Evolutionary conservation across 306 rosid species (phyloP), one percentile per base, ranked within the genome.

Genomic region (Hippophae gyantsensis): DNA sequence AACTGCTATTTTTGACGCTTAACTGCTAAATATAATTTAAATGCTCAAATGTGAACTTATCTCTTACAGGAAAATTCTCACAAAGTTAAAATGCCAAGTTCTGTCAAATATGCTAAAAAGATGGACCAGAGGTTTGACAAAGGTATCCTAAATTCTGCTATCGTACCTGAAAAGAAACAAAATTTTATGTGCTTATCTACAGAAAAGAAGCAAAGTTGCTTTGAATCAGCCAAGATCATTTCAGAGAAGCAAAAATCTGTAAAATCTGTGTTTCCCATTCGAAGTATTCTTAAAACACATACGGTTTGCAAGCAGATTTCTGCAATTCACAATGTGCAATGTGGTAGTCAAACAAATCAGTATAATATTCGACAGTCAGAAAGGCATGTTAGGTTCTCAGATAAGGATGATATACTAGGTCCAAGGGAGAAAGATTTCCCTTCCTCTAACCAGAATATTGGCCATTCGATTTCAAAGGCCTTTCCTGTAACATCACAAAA

Each of bases 271-370:
- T 51, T 71, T 76, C 79, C 87, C 6, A 60, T 65, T 67, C 69
- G 75, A 52, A 82, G 86, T 72, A 81, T 80, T 74, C 78, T 76
- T 52, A 86, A 82, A 83, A 78, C 64, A 55, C 76, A 65, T 61
- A 52, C 68, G 6, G 75, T 52, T 75, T 70, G 75, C 55, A 80
- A 74, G 66, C 72, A 69, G 76, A 69, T 75, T 47, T 66, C 89
- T 18, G 41, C 76, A 57, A 71, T 49, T 67, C 55, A 62, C 65
- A 56, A 32, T 49, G 69, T 60, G 70, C 74, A 32, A 63, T 69
- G 77, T 51, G 65, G 58, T 48, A 48, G 69, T 63, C 79, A 70
- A 66, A 82, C 42, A 52, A 75, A 64, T 55, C 48, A 66, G 67
- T 58, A 68, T 61, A 67, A 61, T 48, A 60, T 58, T 68, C 78